These are phyloP conservation scores for Rosa multiflora DNA, from an alignment of 306 rosid genomes.

Conservation along the genomic window DNA sequence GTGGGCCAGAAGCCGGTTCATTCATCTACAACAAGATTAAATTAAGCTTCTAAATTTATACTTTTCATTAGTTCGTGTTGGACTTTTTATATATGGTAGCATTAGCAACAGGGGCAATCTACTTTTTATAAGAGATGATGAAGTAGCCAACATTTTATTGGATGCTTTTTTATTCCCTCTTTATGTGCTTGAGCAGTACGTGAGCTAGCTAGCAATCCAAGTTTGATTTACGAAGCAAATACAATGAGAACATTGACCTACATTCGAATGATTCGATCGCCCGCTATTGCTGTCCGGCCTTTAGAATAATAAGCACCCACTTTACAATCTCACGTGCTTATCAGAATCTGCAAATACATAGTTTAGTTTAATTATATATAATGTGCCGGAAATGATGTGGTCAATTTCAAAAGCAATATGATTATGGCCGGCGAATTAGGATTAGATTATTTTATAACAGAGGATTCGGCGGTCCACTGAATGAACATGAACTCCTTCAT, in stretches of 20 bases:
- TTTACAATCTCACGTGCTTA: background rate
- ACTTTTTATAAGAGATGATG: background rate
- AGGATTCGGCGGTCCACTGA: background rate
- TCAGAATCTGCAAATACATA: background rate
- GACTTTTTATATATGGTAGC: background rate
- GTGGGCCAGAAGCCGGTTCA: background rate
- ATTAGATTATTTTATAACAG: background rate
- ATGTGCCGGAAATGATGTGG: background rate
- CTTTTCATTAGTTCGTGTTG: background rate
- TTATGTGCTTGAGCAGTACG: background rate
- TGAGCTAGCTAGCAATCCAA: background rate
- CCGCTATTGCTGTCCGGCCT: background rate
- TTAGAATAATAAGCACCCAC: too few relatives aligned
- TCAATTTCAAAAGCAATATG: background rate
- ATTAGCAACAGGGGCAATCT: background rate
- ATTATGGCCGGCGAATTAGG: background rate
- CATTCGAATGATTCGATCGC: background rate
- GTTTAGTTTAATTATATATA: background rate
- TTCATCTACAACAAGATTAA: background rate
- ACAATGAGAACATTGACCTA: background rate
- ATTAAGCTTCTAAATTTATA: background rate
- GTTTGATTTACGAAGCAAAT: background rate
- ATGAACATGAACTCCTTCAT: too few relatives aligned
- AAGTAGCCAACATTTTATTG: background rate
- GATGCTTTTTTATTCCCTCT: background rate